Evolutionary conservation across 2,329 filamentous ascomycete genomes (phyloP).

Genomic region (Septoria linicola): DNA sequence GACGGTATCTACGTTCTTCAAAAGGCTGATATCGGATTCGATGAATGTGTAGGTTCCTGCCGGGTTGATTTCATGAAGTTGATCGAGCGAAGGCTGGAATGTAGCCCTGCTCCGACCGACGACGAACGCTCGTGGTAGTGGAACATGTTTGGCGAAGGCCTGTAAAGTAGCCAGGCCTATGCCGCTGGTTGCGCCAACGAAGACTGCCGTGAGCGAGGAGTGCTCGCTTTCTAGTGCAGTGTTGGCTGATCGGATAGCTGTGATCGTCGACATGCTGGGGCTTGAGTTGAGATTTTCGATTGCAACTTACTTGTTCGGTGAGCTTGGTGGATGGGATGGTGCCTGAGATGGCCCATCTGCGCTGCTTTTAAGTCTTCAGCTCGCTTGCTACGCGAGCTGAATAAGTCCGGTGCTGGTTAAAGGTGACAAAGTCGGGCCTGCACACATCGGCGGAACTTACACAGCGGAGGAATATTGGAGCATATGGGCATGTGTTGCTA

Average conservation of each 20-base stretch:
- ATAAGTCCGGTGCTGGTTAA: too few relatives aligned
- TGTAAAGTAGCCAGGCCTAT: constrained; percentile 28
- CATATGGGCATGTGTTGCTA: too few relatives aligned
- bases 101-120: constrained; percentile 23
- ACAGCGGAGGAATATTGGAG: too few relatives aligned
- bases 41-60: constrained; percentile 20
- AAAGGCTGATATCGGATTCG: constrained; percentile 38
- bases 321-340: too few relatives aligned
- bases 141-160: constrained; percentile 23
- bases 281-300: too few relatives aligned
- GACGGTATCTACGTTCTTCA: constrained; percentile 39
- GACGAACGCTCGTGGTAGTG: constrained; percentile 24
- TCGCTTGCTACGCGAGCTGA: too few relatives aligned
- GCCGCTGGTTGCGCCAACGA: constrained; percentile 29
- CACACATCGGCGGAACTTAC: too few relatives aligned
- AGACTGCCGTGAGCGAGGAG: constrained; percentile 25
- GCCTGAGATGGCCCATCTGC: too few relatives aligned
- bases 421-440: too few relatives aligned
- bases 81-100: constrained; percentile 16
- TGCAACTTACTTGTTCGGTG: neutral
- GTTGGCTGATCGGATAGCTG: constrained; percentile 20
- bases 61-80: constrained; percentile 17
- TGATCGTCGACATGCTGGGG: constrained; percentile 22
- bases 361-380: too few relatives aligned
- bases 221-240: constrained; percentile 5